These are phyloP conservation scores for Achaetomium macrosporum DNA, from an alignment of 2,329 filamentous ascomycete species.

Conservation along the genomic window DNA sequence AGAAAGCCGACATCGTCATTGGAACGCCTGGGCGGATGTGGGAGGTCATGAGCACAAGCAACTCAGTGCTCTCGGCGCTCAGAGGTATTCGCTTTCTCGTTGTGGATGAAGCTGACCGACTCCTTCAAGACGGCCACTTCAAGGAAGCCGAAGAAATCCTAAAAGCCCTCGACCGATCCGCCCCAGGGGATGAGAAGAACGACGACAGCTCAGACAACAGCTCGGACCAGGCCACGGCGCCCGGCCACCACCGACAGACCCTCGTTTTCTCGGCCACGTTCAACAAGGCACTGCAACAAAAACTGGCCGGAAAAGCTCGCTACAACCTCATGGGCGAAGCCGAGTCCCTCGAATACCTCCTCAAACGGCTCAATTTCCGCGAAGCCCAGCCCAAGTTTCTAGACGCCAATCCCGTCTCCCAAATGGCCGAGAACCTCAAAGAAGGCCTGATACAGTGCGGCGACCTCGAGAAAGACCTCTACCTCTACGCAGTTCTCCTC, in stretches of 20 bases:
- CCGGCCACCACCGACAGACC: constrained; percentile 61
- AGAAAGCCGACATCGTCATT: constrained; percentile 84
- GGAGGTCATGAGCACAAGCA: constrained; percentile 80
- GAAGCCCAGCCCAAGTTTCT: constrained; percentile 85
- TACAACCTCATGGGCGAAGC: constrained; percentile 63
- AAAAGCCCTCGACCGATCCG: constrained; percentile 67
- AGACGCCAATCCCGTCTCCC: constrained; percentile 80
- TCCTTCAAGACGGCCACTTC: constrained; percentile 90
- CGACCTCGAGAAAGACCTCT: constrained; percentile 94
- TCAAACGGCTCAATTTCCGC: constrained; percentile 83
- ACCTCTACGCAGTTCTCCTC: constrained; percentile 80
- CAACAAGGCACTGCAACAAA: constrained; percentile 84
- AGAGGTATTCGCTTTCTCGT: constrained; percentile 75
- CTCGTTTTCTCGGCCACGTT: constrained; percentile 97
- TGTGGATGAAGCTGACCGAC: constrained; percentile 86
- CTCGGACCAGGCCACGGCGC: constrained; percentile 20
- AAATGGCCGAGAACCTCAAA: constrained; percentile 80
- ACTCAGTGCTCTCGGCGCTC: constrained; percentile 63
- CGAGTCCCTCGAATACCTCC: constrained; percentile 86
- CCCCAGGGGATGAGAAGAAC: constrained; percentile 51
- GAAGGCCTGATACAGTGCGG: constrained; percentile 90
- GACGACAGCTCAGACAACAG: constrained; percentile 42
- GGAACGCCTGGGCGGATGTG: constrained; percentile 88
- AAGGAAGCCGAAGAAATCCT: constrained; percentile 90
- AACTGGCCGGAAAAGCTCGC: constrained; percentile 72